Evolutionary conservation across 108 stramenopile species (phyloP), one percentile per base, ranked within the genome.

Genomic region (Nitzschia inconspicua): DNA sequence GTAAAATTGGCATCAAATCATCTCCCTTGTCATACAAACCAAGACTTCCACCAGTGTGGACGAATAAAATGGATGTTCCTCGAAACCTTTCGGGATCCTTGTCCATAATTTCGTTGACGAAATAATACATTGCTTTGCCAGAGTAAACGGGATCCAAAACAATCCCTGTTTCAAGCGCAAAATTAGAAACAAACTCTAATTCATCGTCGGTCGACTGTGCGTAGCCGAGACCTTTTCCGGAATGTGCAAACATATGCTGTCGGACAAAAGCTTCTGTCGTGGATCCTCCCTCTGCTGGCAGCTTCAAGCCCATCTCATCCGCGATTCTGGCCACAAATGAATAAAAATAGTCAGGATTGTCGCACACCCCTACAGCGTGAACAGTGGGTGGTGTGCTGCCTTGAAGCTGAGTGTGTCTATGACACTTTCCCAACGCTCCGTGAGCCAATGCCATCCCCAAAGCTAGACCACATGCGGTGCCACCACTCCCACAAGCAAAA

Each of bases 401-500:
- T 23, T 9, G 14, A n/a, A n/a, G n/a, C n/a, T n/a, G n/a, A n/a
- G n/a, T n/a, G n/a, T n/a, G n/a, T n/a, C n/a, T 39, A 14, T 39
- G 37, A 39, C 37, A 11, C 11, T 39, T 11, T 39, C 37, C 37
- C 6, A 42, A 0, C 25, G 24, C 28, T 13, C 27, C 44, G 55
- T 42, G 64, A 64, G 79, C 84, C 41, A 88, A 43, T 23, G 73
- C 73, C 57, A 88, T 43, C 8, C 95, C 95, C 3, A 91, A 25
- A 8, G 78, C 42, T 65, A 96, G 73, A 7, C 95, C 95, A 22
- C 88, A 72, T 8, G 89, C 83, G 2, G 91, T 96, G 1, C 95
- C 95, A 31, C 95, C 95, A 72, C 77, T 80, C 5, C 95, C 95
- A 68, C 89, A 86, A 3, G 95, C 91, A 77, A 93, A 85, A 10